A percentile compares a stretch with the other conserved stretches of the same genome.
Evolutionary conservation across 2,329 filamentous ascomycete species (phyloP).

Genomic region (Fusarium bactridioides): DNA sequence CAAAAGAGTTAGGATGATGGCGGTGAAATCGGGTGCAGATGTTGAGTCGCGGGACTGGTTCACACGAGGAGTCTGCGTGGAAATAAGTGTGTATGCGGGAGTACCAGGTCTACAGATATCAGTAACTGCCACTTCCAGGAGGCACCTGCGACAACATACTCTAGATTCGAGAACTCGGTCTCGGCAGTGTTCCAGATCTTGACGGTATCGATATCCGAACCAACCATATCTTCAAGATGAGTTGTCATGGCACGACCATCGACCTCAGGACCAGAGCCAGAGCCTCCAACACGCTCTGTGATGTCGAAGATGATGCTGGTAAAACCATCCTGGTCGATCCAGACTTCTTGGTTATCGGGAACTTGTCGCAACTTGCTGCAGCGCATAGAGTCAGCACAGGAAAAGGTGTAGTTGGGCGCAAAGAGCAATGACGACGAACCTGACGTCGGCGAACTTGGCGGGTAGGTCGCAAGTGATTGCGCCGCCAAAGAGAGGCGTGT

Average conservation of each 20-base stretch:
- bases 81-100: conserved; percentile 74
- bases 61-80: conserved; percentile 62
- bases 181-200: conserved; percentile 73
- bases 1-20: conserved; percentile 78
- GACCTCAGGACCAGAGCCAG: conserved; percentile 63
- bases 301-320: conserved; percentile 92
- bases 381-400: conserved; percentile 10
- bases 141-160: conserved; percentile 49
- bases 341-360: conserved; percentile 91
- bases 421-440: conserved; percentile 53
- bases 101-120: conserved; percentile 48
- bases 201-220: conserved; percentile 68
- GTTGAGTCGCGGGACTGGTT: conserved; percentile 46
- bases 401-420: conserved; percentile 5
- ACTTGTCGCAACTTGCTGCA: conserved; percentile 75
- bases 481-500: conserved; percentile 73
- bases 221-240: conserved; percentile 74
- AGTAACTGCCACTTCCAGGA: not conserved
- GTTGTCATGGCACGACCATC: conserved; percentile 75
- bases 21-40: conserved; percentile 69
- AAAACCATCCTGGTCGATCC: conserved; percentile 82
- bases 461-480: conserved; percentile 75
- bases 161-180: conserved; percentile 64
- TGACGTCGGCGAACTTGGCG: conserved; percentile 74
- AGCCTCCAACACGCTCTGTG: conserved; percentile 75